Evolutionary conservation across 176 grass and related monocot species (phyloP).

Genomic region (Eragrostis nindensis): DNA sequence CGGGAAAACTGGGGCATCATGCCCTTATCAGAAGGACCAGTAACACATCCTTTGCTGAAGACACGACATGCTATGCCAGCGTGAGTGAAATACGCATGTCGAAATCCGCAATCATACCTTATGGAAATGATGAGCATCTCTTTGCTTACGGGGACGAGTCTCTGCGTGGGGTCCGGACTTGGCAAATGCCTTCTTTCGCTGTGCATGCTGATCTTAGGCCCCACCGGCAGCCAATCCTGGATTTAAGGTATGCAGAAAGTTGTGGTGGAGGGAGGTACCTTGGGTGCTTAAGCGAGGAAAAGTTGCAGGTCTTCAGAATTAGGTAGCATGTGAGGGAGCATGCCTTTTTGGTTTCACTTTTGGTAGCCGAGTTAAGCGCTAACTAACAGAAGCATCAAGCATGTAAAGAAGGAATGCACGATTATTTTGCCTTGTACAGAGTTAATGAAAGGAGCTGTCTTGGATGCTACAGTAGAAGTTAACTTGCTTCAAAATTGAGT

Average conservation of each 20-base stretch:
- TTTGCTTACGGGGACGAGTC: slow-evolving; percentile 79
- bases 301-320: slow-evolving; percentile 70
- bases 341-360: slow-evolving; percentile 18
- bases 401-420: neutral
- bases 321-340: slow-evolving; percentile 7
- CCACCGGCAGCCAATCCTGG: slow-evolving; percentile 62
- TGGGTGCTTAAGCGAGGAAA: slow-evolving; percentile 69
- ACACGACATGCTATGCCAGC: slow-evolving; percentile 38
- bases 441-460: neutral
- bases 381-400: neutral
- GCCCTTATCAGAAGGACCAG: slow-evolving; percentile 48
- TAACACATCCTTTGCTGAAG: slow-evolving; percentile 32
- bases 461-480: neutral
- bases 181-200: slow-evolving; percentile 64
- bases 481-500: too few species aligned
- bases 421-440: slow-evolving; percentile 3
- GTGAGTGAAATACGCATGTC: slow-evolving; percentile 65
- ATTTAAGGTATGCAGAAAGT: slow-evolving; percentile 65
- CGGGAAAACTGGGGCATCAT: slow-evolving; percentile 66
- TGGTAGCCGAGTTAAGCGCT: slow-evolving; percentile 3
- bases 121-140: slow-evolving; percentile 2
- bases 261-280: slow-evolving; percentile 53
- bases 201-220: slow-evolving; percentile 39
- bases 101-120: slow-evolving; percentile 67
- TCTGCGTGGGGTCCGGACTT: slow-evolving; percentile 49